Base-by-base conservation (phyloP, 2,329 filamentous ascomycete genomes). In the Acrocalymma vagum region DNA sequence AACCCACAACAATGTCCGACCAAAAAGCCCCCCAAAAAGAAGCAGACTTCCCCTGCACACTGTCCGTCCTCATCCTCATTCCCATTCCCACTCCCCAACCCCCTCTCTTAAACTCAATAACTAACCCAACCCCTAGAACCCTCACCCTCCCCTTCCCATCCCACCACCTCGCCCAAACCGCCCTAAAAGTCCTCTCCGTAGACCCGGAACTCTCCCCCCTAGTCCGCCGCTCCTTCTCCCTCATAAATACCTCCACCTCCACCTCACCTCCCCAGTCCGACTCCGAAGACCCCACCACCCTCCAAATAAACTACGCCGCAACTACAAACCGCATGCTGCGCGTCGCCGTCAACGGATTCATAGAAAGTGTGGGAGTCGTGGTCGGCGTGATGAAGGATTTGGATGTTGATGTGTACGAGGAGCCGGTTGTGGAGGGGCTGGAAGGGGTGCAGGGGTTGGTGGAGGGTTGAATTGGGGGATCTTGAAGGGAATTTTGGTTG, bases 271-370 rank as follows among this genome's bases (percentile, higher is more conserved):
- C 27, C 6, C 28, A 51, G 24, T 43, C 51, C 11, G 35, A 37
- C 10, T 43, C 55, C 11, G 49, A 66, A 68, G 43, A 58, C 62
- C 23, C 71, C 73, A 55, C 74, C 1, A 71, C 92, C 4, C 76
- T 97, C 32, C 78, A 80, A 45, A 87, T 89, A 8, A 81, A 87
- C 45, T 97, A 97, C 72, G 81, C 79, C 38, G 94, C 94, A 1
- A 90, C 90, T 0, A 97, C 94, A 14, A 96, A 96, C 67, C 86
- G 94, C 55, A 97, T 97, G 93, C 79, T 99, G 42, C 86, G 94
- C 29, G 94, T 99, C 3, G 89, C 93, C 3, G 92, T 96, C 41
- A 97, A 97, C 72, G 90, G 91, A 8, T 96, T 96, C 71, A 91
- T 97, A 79, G 93, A 97, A 61, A 95, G 87, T 56, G 70, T 96